Evolutionary conservation across 2,329 filamentous ascomycete genomes (phyloP).

Genomic region (Colletotrichum viniferum): DNA sequence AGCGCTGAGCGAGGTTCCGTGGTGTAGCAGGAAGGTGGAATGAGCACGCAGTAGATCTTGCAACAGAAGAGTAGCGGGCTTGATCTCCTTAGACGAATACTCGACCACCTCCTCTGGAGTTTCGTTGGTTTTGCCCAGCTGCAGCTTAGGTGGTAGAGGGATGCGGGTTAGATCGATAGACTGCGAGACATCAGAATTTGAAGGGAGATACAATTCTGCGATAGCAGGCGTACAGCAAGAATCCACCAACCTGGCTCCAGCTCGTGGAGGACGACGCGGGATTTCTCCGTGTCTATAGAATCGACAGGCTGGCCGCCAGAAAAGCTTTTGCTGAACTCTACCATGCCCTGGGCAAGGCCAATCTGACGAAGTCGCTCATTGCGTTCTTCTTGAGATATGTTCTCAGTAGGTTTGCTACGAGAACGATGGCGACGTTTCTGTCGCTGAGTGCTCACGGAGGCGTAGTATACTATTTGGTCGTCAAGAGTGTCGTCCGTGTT

Average conservation of each 20-base stretch:
- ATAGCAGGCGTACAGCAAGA: constrained; percentile 71
- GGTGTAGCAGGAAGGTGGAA: constrained; percentile 84
- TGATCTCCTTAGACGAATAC: constrained; percentile 90
- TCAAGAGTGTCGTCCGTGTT: constrained; percentile 61
- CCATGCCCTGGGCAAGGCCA: constrained; percentile 95
- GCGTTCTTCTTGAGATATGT: constrained; percentile 65
- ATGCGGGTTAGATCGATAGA: constrained; percentile 81
- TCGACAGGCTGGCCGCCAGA: constrained; percentile 78
- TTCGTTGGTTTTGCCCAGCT: constrained; percentile 44
- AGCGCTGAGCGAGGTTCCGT: constrained; percentile 74
- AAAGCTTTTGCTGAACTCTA: constrained; percentile 90
- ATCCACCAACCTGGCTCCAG: constrained; percentile 96
- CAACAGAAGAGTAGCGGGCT: constrained; percentile 77
- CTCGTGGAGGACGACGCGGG: constrained; percentile 83
- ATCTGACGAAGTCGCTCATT: constrained; percentile 92
- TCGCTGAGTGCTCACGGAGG: constrained; percentile 59
- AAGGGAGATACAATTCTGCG: not conserved
- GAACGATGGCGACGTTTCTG: constrained; percentile 45
- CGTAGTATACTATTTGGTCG: constrained; percentile 93
- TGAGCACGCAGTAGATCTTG: constrained; percentile 85
- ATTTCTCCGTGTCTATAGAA: constrained; percentile 88
- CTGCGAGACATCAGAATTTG: constrained; percentile 41
- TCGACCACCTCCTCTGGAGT: constrained; percentile 60
- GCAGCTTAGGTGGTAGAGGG: constrained; percentile 62
- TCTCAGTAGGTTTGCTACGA: constrained; percentile 45